Base-by-base conservation (phyloP, 2,329 filamentous ascomycete species). In the Ilyonectria mors-panacis region DNA sequence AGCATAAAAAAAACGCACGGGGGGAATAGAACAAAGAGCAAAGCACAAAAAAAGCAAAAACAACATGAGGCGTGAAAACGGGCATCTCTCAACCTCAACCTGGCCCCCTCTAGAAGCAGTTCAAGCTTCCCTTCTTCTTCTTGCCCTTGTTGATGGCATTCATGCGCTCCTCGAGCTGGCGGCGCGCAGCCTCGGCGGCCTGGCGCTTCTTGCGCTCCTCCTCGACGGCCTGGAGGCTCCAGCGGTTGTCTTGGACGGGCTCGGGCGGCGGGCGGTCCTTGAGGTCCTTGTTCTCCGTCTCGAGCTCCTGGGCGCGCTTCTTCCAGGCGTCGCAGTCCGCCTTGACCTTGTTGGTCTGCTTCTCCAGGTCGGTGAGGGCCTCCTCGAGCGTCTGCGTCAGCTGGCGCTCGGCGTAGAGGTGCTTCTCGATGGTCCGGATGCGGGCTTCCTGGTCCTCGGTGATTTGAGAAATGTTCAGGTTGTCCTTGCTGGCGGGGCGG, bases 361-460 rank as follows among this genome's bases (percentile, higher is more conserved):
- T 89, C 82, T 99, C 96, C 42, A 99, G 89, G 76, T 99, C 96
- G 2, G 94, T 95, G 33, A 99, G 89, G 7, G 96, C 96, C 82
- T 98, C 95, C 81, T 99, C 96, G 44, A 99, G 88, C 2, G 95
- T 98, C 54, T 94, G 92, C 0, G 95, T 99, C 66, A 99, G 91
- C 80, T 98, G 95, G 79, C 97, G 97, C 85, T 99, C 96, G 4
- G 96, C 96, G 71, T 93, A 92, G 26, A 99, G 88, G 78, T 98
- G 94, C 85, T 98, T 98, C 85, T 99, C 95, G 70, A 99, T 97
- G 7, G 94, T 97, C 67, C 93, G 92, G 78, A 99, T 97, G 70
- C 95, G 94, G 48, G 94, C 93, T 79, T 99, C 96, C 80, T 98
- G 95, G 75, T 99, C 96, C 77, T 98, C 95, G 67, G 95, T 90